Evolutionary conservation across 768 basidiomycete species (phyloP), one percentile per base, ranked within the genome.

Genomic region (Podaxis rugospora): DNA sequence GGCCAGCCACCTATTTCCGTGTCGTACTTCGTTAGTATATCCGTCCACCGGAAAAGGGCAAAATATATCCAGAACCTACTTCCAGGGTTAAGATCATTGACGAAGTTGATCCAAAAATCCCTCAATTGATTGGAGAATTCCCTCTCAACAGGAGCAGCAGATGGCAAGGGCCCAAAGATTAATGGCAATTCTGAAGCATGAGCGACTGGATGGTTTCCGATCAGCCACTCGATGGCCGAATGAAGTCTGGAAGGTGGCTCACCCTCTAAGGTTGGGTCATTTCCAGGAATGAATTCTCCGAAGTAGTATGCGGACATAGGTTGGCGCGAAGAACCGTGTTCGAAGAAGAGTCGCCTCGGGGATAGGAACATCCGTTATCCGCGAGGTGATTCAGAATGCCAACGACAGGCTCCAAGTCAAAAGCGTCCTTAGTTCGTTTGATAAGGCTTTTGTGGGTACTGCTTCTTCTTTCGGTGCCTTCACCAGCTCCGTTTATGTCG

Each of bases 51-150:
- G 23, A 28, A 51, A 39, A 42, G 23, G 25, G 54, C 44, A 6
- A 36, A 18, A 21, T 9, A 56, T 16, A 32, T 52, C 25, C 21
- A 9, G 59, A 13, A 71, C 79, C 21, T 62, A 85, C 85, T 47
- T 40, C 85, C 84, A 2, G 84, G 86, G 59, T 79, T 74, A 54
- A 86, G 73, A 63, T 86, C 82, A 64, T 78, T 72, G n/a, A 85
- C 73, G 63, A 87, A 87, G 52, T 77, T 80, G 71, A 87, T 75
- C 65, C 81, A 87, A 54, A 82, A 83, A 63, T 81, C 81, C 1
- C 77, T 72, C 71, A 81, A 72, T 57, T 74, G 74, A 32, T 77
- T 76, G 1, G 85, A 75, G 40, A n/a, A n/a, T n/a, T 70, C 74
- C 7, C 56, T 68, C 63, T 85, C 81, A 5, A 78, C 66, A 1